Evolutionary conservation across 139 green algal genomes (phyloP), one percentile per base, ranked within the genome.

Genomic region (Eudorina sp.): DNA sequence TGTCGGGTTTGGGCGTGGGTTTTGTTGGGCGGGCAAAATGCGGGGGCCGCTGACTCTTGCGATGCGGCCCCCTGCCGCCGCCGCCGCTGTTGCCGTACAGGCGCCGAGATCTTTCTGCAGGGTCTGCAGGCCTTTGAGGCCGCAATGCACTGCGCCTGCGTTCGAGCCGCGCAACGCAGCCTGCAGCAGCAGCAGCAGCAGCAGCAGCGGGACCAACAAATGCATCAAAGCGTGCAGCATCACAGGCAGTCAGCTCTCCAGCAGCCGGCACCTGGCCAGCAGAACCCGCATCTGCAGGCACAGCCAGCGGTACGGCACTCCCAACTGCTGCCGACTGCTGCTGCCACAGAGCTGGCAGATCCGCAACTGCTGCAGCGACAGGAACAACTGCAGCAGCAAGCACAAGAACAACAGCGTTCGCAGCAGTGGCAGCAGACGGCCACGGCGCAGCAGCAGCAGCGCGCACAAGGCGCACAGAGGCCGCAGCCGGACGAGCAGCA

Each of bases 121-220:
- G 92, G 92, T 34, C 83, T 91, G 27, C 85, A 83, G 0, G 89
- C 92, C 3, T 95, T 91, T 85, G 84, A 95, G 27, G 92, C 92
- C 8, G 92, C 92, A 5, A 90, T 92, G 58, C 91, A 94, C 73
- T 95, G 92, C 73, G 92, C 92, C 27, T 87, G 89, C 27, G 78
- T 95, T 34, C 90, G 89, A 3, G 92, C 92, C 0, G 91, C 92
- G 27, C 90, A 91, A 55, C 90, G 93, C 36, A 53, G 86, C 38
- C 76, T 85, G 31, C 79, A 86, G 40, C 86, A 86, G 74, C 76
- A 84, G 34, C 80, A 87, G 7, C 69, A 80, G 45, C 62, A 77
- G 7, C 41, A 60, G 38, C 69, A 68, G 25, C 27, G 11, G 41
- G 8, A 85, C 0, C 77, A 53, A 51, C 77, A 58, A 21, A n/a